Percentiles rank a stretch among this genome's conserved stretches.
These are phyloP conservation scores for Xylaria sp. DNA, from an alignment of 2,329 filamentous ascomycete species.

Conservation along the genomic window DNA sequence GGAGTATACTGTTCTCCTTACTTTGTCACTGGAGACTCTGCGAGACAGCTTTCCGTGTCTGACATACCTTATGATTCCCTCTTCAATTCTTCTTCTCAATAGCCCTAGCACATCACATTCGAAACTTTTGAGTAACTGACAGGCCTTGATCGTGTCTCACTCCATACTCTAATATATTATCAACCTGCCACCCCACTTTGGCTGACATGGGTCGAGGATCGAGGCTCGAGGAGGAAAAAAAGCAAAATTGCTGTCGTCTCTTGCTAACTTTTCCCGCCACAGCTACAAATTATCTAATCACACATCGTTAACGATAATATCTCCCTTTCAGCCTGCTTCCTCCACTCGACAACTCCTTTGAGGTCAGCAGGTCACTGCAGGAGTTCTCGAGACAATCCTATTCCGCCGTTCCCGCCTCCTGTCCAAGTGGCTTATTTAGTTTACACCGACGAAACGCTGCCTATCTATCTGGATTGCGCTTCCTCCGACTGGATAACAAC, in stretches of 20 bases:
- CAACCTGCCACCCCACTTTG: not conserved
- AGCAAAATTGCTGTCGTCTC: not conserved
- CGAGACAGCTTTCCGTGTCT: not conserved
- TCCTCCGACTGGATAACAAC: conserved; percentile 18
- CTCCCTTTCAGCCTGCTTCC: conserved; percentile 46
- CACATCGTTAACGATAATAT: conserved; percentile 46
- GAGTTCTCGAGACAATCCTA: conserved; percentile 59
- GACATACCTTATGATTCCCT: not conserved
- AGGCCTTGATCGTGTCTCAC: conserved; percentile 20
- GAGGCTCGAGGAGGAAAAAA: conserved; percentile 9
- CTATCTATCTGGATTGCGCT: conserved; percentile 8
- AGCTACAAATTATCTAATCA: conserved; percentile 48
- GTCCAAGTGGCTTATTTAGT: conserved; percentile 15
- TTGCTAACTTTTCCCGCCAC: conserved; percentile 24
- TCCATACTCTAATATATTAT: conserved; percentile 15
- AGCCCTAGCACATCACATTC: not conserved
- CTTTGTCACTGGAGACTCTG: not conserved
- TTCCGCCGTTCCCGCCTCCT: conserved; percentile 52
- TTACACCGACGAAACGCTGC: conserved; percentile 11
- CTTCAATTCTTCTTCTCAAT: not conserved
- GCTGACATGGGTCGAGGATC: conserved; percentile 28
- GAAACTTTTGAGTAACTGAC: not conserved
- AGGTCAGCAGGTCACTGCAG: conserved; percentile 88
- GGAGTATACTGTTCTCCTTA: conserved; percentile 1
- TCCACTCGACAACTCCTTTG: conserved; percentile 69